phyloP scores from a whole-genome alignment of 148 eudicot genomes.

The Salicornia ramosissima region DNA sequence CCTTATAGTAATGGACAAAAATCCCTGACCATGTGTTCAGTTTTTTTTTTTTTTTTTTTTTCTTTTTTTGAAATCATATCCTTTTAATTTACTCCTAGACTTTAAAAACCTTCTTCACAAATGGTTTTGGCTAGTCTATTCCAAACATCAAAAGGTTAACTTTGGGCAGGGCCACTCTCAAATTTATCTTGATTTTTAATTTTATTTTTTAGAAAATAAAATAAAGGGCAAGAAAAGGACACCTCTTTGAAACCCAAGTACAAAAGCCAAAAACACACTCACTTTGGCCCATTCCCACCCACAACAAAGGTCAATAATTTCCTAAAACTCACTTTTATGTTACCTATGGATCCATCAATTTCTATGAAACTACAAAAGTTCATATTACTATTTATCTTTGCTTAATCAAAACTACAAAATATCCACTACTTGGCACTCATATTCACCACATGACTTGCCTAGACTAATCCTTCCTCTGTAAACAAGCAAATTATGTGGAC shows the following conservation, averaged over 20 bases:
- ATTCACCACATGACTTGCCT: not conserved
- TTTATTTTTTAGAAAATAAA: not conserved
- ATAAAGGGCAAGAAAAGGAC: slow-evolving; percentile 21
- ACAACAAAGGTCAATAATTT: not conserved
- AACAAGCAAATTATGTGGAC: not conserved
- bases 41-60: not conserved
- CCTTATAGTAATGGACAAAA: slow-evolving; percentile 2
- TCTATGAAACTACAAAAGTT: slow-evolving; percentile 1
- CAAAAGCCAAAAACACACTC: slow-evolving; percentile 16
- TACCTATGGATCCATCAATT: not conserved
- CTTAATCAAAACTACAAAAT: not conserved
- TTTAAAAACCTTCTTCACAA: slow-evolving; percentile 7
- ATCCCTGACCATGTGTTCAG: slow-evolving; percentile 18
- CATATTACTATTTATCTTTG: slow-evolving; percentile 13
- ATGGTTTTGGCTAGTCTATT: slow-evolving; percentile 1
- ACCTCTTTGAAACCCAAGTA: slow-evolving; percentile 25
- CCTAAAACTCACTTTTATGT: slow-evolving; percentile 1
- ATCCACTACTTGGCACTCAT: slow-evolving; percentile 8
- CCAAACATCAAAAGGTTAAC: slow-evolving; percentile 13
- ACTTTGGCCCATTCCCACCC: not conserved
- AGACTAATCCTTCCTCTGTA: not conserved
- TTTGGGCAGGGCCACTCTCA: slow-evolving; percentile 22
- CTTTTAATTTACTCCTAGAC: not conserved
- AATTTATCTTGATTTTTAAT: not conserved
- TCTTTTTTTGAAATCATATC: slow-evolving; percentile 20